These are phyloP conservation scores for Mucor plumbeus DNA, from an alignment of 371 early-diverging fungal genomes.

Conservation along the genomic window DNA sequence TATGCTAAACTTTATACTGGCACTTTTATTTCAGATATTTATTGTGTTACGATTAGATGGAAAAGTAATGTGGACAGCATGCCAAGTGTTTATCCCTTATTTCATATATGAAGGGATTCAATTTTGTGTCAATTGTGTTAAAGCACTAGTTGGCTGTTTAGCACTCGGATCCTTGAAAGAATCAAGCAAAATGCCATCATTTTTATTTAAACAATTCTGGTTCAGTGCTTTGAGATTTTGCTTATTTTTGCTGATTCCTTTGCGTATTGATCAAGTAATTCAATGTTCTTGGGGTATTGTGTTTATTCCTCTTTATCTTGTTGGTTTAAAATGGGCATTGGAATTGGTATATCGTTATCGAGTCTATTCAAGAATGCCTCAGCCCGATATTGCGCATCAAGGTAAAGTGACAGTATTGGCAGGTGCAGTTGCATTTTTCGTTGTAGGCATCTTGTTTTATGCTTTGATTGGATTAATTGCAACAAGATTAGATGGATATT, in stretches of 20 bases:
- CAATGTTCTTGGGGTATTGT: conserved; percentile 75
- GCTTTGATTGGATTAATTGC: conserved; percentile 77
- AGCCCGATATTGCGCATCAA: conserved; percentile 58
- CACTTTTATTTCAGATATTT: conserved; percentile 58
- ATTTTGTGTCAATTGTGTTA: conserved; percentile 35
- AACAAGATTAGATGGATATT: conserved; percentile 60
- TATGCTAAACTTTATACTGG: conserved; percentile 40
- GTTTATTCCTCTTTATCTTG: conserved; percentile 80
- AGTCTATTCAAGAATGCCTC: conserved; percentile 50
- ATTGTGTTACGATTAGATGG: conserved; percentile 57
- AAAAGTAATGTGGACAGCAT: conserved; percentile 57
- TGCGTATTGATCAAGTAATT: conserved; percentile 62
- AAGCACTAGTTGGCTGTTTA: conserved; percentile 30
- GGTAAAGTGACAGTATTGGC: conserved; percentile 58
- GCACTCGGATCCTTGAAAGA: conserved; percentile 18
- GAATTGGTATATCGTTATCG: conserved; percentile 55
- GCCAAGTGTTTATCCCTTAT: conserved; percentile 74
- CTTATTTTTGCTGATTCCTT: conserved; percentile 63
- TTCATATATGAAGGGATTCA: conserved; percentile 67
- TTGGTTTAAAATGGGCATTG: conserved; percentile 62
- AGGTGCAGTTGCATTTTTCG: conserved; percentile 52
- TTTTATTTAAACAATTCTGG: conserved; percentile 62
- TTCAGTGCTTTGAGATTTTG: conserved; percentile 59
- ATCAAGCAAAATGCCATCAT: neutral
- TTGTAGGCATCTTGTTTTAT: conserved; percentile 67